Base-by-base conservation (phyloP, 2,329 filamentous ascomycete genomes). In the Hysterium pulicare region DNA sequence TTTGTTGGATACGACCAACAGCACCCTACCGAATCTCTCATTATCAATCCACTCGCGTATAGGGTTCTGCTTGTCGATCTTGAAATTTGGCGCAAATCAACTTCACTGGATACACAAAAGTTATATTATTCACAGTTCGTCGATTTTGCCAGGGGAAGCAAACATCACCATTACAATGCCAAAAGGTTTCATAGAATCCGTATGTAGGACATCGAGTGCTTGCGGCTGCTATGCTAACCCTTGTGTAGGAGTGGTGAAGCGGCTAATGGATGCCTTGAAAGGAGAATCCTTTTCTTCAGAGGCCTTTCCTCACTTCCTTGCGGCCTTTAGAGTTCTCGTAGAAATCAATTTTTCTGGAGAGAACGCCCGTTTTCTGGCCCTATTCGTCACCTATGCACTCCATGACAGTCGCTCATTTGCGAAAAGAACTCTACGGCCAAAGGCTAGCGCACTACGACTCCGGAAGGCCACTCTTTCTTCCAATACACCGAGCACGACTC, bases 21-120 rank as follows among this genome's bases (percentile, higher is more conserved):
- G n/a, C 77, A 83, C 24, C 87, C 90, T 1, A 81, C 89, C 44
- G 84, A 91, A 44, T 96, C 91, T 1, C 87, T 96, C 55, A 94
- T 98, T 61, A 87, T 95, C 53, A 98, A 98, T 56, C 91, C 93
- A 0, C 76, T 98, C 48, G 93, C 91, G 3, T 98, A 97, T 67
- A 84, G 93, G 34, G 84, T 95, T 24, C 74, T 98, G 15, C 76
- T 98, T 21, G 87, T 97, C 41, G 93, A 98, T 66, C 81, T 94
- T 51, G 91, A 96, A 57, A 86, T 91, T 16, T 98, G 93, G 93
- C 81, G 91, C 50, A 84, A 82, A 66, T 59, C 62, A 10, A 87
- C 86, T 17, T 84, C 87, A 24, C 63, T 81, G 4, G 77, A 83
- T 15, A 87, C 90, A 0, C 89, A 96, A 59, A 84, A 86, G 55